Evolutionary conservation across 805 yeast genomes (phyloP).

Genomic region (Pichia ethanolica): DNA sequence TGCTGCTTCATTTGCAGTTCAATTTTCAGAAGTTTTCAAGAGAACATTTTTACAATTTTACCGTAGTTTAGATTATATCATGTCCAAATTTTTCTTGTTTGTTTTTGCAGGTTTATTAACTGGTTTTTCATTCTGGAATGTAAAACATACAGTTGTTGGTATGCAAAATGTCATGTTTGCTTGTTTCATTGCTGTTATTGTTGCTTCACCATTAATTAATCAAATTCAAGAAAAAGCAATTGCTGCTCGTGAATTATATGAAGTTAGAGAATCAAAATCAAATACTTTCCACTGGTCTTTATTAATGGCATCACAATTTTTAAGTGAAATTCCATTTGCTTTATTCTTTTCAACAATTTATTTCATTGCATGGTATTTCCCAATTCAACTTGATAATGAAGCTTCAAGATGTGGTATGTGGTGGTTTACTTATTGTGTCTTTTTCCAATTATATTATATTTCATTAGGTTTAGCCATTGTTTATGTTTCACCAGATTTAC

Average conservation of each 20-base stretch:
- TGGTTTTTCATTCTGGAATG: conserved; percentile 58
- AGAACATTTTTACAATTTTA: conserved; percentile 38
- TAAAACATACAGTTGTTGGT: conserved; percentile 44
- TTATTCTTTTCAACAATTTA: conserved; percentile 42
- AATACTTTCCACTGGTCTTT: conserved; percentile 69
- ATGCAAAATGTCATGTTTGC: conserved; percentile 53
- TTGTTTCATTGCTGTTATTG: conserved; percentile 45
- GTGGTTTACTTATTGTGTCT: conserved; percentile 28
- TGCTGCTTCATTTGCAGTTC: conserved; percentile 41
- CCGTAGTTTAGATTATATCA: conserved; percentile 42
- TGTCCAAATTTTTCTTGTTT: conserved; percentile 37
- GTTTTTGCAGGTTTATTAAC: conserved; percentile 36
- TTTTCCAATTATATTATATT: conserved; percentile 39
- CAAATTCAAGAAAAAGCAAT: conserved; percentile 58
- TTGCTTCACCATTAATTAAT: conserved; percentile 52
- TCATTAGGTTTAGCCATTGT: conserved; percentile 48
- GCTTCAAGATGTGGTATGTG: conserved; percentile 41
- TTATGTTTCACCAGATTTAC: conserved; percentile 57
- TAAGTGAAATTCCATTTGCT: conserved; percentile 57
- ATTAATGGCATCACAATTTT: conserved; percentile 45
- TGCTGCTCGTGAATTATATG: conserved; percentile 53
- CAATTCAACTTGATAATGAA: conserved; percentile 29
- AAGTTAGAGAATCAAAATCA: conserved; percentile 62
- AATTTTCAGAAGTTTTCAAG: conserved; percentile 28
- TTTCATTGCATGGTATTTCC: conserved; percentile 32